A percentile compares a stretch with the other conserved stretches of the same genome.
Conservation (phyloP, 2,329 filamentous ascomycete genomes). For the Aspergillus uvarum region DNA sequence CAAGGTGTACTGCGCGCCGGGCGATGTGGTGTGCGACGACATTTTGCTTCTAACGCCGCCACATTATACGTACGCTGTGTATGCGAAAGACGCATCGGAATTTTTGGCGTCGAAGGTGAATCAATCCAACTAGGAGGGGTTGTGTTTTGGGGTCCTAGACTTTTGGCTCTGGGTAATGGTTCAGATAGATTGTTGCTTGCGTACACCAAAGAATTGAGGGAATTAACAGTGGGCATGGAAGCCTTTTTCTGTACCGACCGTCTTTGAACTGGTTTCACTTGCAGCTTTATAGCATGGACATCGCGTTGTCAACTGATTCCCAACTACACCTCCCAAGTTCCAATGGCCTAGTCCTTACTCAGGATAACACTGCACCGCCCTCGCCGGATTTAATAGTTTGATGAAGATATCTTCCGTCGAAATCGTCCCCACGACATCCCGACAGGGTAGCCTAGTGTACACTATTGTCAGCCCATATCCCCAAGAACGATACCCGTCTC, state of each 20-base stretch:
- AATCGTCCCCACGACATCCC: background rate
- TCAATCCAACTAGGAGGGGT: background rate
- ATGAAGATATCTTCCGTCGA: background rate
- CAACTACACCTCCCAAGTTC: background rate
- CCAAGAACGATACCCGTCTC: too few species aligned
- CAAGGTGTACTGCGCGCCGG: conserved; percentile 20
- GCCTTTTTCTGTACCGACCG: too few species aligned
- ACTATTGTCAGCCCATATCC: too few species aligned
- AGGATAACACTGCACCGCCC: background rate
- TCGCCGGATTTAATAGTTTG: background rate
- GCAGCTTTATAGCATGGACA: too few species aligned
- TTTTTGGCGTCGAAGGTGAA: conserved; percentile 16
- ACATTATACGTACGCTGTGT: conserved; percentile 18
- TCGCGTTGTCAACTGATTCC: too few species aligned
- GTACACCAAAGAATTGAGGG: too few species aligned
- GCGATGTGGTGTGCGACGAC: conserved; percentile 19
- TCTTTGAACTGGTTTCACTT: too few species aligned
- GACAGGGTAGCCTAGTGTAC: background rate
- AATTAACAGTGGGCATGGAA: too few species aligned
- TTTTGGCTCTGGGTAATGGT: too few species aligned
- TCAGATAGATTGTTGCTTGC: too few species aligned
- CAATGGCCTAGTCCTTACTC: background rate
- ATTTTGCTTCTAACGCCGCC: conserved; percentile 18
- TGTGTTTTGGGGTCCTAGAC: too few species aligned
- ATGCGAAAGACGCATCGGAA: conserved; percentile 14